Conservation (phyloP, 768 basidiomycete genomes). For the Boletales sp. region DNA sequence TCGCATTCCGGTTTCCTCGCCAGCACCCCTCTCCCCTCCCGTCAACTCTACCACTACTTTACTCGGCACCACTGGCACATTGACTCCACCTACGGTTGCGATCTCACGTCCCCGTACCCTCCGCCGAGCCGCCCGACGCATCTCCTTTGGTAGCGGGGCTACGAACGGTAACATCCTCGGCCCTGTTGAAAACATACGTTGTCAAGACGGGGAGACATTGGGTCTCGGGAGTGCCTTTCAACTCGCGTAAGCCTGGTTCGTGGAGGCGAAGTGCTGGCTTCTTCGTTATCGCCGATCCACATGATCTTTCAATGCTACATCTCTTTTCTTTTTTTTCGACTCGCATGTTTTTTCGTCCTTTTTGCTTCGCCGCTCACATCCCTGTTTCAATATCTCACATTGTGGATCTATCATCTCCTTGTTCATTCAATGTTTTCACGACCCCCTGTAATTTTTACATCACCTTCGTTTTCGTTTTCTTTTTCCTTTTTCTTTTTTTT, state of each 20-base stretch:
- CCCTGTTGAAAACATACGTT: constrained; percentile 30
- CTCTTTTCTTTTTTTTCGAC: constrained; percentile 1
- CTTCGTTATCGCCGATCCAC: constrained; percentile 1
- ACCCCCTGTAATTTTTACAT: not conserved
- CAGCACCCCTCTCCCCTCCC: constrained; percentile 19
- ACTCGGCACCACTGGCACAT: not conserved
- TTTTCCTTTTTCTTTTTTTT: not conserved
- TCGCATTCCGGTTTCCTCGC: constrained; percentile 29
- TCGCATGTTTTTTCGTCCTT: not conserved
- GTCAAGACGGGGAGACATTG: constrained; percentile 31
- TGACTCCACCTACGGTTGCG: constrained; percentile 12
- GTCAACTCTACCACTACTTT: not conserved
- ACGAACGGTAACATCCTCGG: constrained; percentile 29
- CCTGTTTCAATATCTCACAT: not conserved
- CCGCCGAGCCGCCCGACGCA: constrained; percentile 46
- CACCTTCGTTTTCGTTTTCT: not conserved
- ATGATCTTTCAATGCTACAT: constrained; percentile 10
- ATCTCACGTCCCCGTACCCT: constrained; percentile 25
- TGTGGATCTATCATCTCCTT: constrained; percentile 4
- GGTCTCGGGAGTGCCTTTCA: constrained; percentile 73
- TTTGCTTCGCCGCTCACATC: constrained; percentile 1
- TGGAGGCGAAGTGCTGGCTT: constrained; percentile 1
- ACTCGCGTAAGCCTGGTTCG: constrained; percentile 38
- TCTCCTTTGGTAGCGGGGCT: constrained; percentile 60
- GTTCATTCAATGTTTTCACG: constrained; percentile 7